These are phyloP conservation scores for Fusarium duplospermum DNA, from an alignment of 2,329 filamentous ascomycete genomes.

Conservation along the genomic window DNA sequence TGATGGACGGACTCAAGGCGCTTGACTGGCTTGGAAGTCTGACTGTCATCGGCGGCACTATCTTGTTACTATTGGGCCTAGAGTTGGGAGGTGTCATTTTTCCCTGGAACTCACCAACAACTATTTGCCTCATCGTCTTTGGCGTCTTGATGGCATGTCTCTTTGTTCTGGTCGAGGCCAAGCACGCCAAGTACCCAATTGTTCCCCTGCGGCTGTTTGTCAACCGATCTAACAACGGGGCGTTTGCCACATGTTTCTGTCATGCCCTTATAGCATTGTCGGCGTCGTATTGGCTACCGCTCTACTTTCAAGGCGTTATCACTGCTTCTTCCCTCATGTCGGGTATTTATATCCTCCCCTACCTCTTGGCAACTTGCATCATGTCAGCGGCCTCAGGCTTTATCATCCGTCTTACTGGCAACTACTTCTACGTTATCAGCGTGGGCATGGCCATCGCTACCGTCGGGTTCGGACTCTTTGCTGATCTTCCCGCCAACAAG, in stretches of 20 bases:
- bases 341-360: not conserved
- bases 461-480: not conserved
- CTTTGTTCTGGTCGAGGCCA: conserved; percentile 1
- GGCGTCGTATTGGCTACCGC: conserved; percentile 6
- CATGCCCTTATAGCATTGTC: conserved; percentile 5
- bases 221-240: conserved; percentile 2
- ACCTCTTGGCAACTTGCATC: not conserved
- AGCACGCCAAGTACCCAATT: conserved; percentile 15
- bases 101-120: conserved; percentile 10
- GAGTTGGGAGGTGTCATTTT: conserved; percentile 13
- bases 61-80: conserved; percentile 14
- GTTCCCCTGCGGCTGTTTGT: conserved; percentile 10
- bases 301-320: conserved; percentile 17
- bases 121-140: conserved; percentile 14
- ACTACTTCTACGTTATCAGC: not conserved
- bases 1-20: conserved; percentile 8
- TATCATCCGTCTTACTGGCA: not conserved
- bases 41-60: conserved; percentile 1
- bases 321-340: not conserved
- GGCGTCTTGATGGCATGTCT: not conserved
- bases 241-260: not conserved
- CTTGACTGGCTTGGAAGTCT: conserved; percentile 15
- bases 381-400: not conserved
- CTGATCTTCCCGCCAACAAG: not conserved
- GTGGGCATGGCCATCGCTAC: not conserved